These are phyloP conservation scores for Parasarocladium wereldwijsianum DNA, from an alignment of 2,329 filamentous ascomycete genomes.

Conservation along the genomic window DNA sequence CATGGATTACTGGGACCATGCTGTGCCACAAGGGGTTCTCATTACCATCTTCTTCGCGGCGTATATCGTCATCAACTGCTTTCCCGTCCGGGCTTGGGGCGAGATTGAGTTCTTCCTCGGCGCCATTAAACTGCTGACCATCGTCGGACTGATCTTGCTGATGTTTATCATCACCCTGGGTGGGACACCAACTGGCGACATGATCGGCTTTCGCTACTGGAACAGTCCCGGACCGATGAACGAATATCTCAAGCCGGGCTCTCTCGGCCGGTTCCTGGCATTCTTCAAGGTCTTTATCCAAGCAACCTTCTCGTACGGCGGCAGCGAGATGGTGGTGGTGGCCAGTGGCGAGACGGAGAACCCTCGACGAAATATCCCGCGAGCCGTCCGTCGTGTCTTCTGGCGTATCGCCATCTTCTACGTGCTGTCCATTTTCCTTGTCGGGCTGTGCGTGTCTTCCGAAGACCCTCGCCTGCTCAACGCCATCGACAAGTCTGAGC, in stretches of 20 bases:
- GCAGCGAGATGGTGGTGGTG: slow-evolving; percentile 23
- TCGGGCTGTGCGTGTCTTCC: slow-evolving; percentile 22
- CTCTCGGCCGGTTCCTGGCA: slow-evolving; percentile 24
- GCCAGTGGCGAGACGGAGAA: slow-evolving; percentile 20
- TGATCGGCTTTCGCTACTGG: slow-evolving; percentile 32
- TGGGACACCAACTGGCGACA: slow-evolving; percentile 24
- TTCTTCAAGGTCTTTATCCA: slow-evolving; percentile 31
- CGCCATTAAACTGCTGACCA: slow-evolving; percentile 32
- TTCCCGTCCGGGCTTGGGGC: slow-evolving; percentile 31
- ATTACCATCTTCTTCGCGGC: slow-evolving; percentile 22
- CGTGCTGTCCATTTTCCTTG: slow-evolving; percentile 20
- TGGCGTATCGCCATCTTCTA: slow-evolving; percentile 21
- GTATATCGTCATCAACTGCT: slow-evolving; percentile 23
- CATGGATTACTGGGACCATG: slow-evolving; percentile 26
- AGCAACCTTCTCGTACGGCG: slow-evolving; percentile 32
- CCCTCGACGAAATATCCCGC: slow-evolving; percentile 20
- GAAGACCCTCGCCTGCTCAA: slow-evolving; percentile 25
- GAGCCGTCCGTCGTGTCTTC: slow-evolving; percentile 17
- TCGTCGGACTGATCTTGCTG: slow-evolving; percentile 32
- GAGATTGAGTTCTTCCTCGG: slow-evolving; percentile 36
- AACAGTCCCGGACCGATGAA: slow-evolving; percentile 26
- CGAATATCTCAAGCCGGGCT: slow-evolving; percentile 21
- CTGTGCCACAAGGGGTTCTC: slow-evolving; percentile 14
- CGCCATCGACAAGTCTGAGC: slow-evolving; percentile 31
- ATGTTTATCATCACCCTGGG: slow-evolving; percentile 34